Evolutionary conservation across 768 basidiomycete species (phyloP), one percentile per base, ranked within the genome.

Genomic region (Suillus brevipes): DNA sequence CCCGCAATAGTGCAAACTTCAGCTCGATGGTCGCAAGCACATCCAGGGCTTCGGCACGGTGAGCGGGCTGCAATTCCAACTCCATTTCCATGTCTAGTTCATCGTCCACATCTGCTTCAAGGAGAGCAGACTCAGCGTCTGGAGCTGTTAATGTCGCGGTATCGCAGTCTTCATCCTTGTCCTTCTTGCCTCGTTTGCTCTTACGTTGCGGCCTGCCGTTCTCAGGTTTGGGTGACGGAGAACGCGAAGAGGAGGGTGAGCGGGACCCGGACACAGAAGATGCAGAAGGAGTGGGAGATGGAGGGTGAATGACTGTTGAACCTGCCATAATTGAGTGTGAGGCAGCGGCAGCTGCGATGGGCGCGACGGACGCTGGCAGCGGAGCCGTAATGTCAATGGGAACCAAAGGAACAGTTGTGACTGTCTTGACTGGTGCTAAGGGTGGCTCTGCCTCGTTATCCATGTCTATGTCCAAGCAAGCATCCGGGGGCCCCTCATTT

Each of bases 1-100:
- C 95, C 56, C 97, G 80, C 63, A 98, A 76, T 38, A 91, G 78
- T 0, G 96, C 95, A 76, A 95, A 97, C 72, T 92, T 94, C 77
- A 98, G 87, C 73, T 99, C 97, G 69, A 99, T 96, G 53, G 82
- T 84, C 4, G 96, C 90, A 8, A 98, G 80, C 0, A 90, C 89
- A 65, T 95, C 94, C 64, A 99, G 83, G 0, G 95, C 95, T 71
- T 97, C 95, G 4, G 89, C 89, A 25, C 93, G 84, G 74, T 93
- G 91, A 1, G 89, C 90, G 53, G 90, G 90, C 65, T 92, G 91
- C 62, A 92, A 77, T 66, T 95, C 94, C 13, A 83, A 80, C 62
- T 90, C 89, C 9, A 82, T 73, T 64, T 85, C 84, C 63, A 78
- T 71, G 61, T 82, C 82, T 2, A 74, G 72, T 55, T 86, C 84